Conservation (phyloP, 139 green algal genomes). For the Diplosphaera chodatii region DNA sequence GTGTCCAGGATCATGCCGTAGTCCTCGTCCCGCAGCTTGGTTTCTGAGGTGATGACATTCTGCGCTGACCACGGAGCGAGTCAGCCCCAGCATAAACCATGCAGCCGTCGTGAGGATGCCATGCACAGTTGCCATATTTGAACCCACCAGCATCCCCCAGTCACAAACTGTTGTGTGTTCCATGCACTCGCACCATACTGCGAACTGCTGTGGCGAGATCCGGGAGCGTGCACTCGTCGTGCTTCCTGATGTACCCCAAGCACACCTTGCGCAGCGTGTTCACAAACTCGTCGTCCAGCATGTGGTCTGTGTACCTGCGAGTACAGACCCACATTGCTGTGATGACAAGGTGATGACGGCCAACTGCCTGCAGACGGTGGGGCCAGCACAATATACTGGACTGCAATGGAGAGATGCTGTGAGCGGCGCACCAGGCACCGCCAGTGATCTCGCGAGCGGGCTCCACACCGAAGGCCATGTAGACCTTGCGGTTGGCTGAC, state of each 20-base stretch:
- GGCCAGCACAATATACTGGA: background rate
- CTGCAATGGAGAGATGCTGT: no score
- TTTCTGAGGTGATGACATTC: conserved; percentile 16
- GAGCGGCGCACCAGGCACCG: conserved; percentile 69
- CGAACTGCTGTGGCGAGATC: conserved; percentile 56
- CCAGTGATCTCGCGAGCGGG: conserved; percentile 88
- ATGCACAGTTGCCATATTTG: no score
- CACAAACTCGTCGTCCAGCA: conserved; percentile 87
- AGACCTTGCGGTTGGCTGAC: conserved; percentile 78
- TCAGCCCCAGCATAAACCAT: no score
- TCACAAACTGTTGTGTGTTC: no score
- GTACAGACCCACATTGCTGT: background rate
- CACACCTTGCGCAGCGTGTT: conserved; percentile 56
- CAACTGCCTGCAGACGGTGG: no score
- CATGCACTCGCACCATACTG: no score
- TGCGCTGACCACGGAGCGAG: no score
- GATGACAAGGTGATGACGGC: no score
- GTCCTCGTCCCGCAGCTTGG: conserved; percentile 60
- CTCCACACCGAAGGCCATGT: conserved; percentile 90
- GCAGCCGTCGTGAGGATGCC: no score
- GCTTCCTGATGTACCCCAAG: conserved; percentile 46
- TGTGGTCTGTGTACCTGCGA: conserved; percentile 81
- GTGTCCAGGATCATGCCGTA: conserved; percentile 67
- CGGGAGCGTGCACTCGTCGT: conserved; percentile 39
- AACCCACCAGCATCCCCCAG: no score